Evolutionary conservation across 495 filamentous ascomycete species (phyloP), one percentile per base, ranked within the genome.

Genomic region (Trypethelium eluteriae): DNA sequence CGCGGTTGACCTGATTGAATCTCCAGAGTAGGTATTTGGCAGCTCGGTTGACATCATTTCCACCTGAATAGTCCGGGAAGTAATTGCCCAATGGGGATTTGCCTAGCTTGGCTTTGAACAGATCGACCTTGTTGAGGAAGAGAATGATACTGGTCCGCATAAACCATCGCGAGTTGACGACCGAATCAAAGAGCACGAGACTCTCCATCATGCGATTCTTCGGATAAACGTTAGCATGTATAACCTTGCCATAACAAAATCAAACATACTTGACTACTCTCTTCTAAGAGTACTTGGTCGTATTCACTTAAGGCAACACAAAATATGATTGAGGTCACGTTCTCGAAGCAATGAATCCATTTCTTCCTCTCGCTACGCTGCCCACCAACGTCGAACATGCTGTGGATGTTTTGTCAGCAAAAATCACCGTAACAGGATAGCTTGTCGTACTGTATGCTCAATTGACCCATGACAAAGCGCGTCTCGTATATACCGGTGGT

Each of bases 401-500:
- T 96, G 69, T 67, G 62, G 71, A 62, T 10, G 41, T 49, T 72
- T 64, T 39, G 62, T 68, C 70, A 65, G 68, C 62, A 38, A n/a
- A 18, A 3, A 7, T 14, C 25, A 2, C 49, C 36, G 11, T 62
- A 16, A 34, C 6, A 62, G 35, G 16, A 25, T 38, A 50, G 44
- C 6, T 6, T n/a, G 7, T 77, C 91, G 73, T 87, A 98, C 94
- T 98, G 94, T 80, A 98, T 98, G 79, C 93, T 97, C 64, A 98
- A 82, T 75, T 96, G 92, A 14, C 92, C 94, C 94, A 98, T 98
- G 62, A 90, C 89, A 77, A 98, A 98, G 65, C 94, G 84, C 41
- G 94, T 98, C 77, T 98, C 94, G 76, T 97, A 98, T 69, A 98
- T 98, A 82, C 94, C 94, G 0, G 94, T 98, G n/a, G 94, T 98